Base-by-base conservation (phyloP, 2,329 filamentous ascomycete species). In the Neopestalotiopsis sp. region DNA sequence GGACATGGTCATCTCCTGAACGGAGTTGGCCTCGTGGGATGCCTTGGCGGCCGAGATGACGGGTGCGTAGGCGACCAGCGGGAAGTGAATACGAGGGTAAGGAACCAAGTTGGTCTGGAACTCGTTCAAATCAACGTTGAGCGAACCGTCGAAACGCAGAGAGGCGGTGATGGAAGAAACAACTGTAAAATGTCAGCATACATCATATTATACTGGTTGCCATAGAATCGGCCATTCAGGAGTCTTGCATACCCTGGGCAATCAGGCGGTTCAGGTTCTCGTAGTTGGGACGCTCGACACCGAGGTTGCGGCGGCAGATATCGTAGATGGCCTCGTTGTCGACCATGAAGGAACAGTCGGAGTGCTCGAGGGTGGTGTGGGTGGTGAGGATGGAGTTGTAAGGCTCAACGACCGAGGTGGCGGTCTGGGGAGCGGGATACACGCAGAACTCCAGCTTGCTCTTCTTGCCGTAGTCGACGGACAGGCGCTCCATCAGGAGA, bases 311-410 rank as follows among this genome's bases (percentile, higher is more conserved):
- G 80, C 95, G 93, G 92, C 96, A 99, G 83, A 99, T 98, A 82
- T 98, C 96, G 86, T 98, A 98, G 83, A 99, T 98, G 78, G 96
- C 96, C 89, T 99, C 96, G 85, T 99, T 99, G 88, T 99, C 96
- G 76, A 99, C 96, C 94, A 98, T 97, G 90, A 99, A 99, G 78
- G 93, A 97, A 89, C 96, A 98, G 90, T 99, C 96, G 72, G 95
- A 97, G 89, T 99, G 95, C 90, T 99, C 96, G 69, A 99, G 91
- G 74, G 96, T 98, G 81, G 95, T 98, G 90, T 99, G 96, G 73
- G 96, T 98, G 77, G 96, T 98, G 75, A 99, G 91, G 81, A 98
- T 98, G 66, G 96, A 98, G 91, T 99, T 99, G 91, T 99, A 99
- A 71, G 96, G 96, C 91, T 99, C 96, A 74, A 99, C 96, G 71